phyloP scores from a whole-genome alignment of 2,329 filamentous ascomycete genomes.

The Pyrenochaeta sp. region DNA sequence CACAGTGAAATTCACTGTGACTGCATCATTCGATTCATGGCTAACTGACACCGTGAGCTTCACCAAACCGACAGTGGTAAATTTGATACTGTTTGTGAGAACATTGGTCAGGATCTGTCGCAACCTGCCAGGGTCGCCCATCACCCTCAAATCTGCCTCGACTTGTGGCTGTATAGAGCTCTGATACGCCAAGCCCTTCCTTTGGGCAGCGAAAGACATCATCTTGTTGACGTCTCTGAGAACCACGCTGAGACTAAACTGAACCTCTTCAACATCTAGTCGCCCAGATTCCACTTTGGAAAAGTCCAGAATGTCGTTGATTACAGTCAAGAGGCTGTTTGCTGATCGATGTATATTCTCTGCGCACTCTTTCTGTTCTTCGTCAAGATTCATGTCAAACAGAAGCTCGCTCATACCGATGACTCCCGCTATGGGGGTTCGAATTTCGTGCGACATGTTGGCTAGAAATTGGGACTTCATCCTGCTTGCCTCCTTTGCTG shows the following conservation, averaged over 20 bases:
- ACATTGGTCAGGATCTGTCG: slow-evolving; percentile 86
- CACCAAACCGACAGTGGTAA: slow-evolving; percentile 49
- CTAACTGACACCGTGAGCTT: slow-evolving; percentile 71
- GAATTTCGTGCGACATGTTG: slow-evolving; percentile 84
- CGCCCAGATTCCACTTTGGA: slow-evolving; percentile 84
- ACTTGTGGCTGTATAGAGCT: slow-evolving; percentile 71
- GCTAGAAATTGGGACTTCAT: slow-evolving; percentile 83
- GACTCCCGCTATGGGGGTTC: slow-evolving; percentile 80
- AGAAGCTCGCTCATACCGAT: slow-evolving; percentile 82
- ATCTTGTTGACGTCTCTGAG: slow-evolving; percentile 85
- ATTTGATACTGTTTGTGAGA: slow-evolving; percentile 64
- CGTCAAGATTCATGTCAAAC: slow-evolving; percentile 70
- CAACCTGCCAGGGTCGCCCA: slow-evolving; percentile 84
- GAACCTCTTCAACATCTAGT: slow-evolving; percentile 80
- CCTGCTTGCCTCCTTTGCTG: slow-evolving; percentile 80
- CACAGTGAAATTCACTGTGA: slow-evolving; percentile 75
- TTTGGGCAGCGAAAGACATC: slow-evolving; percentile 83
- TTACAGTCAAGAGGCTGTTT: slow-evolving; percentile 83
- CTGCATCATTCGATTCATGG: slow-evolving; percentile 69
- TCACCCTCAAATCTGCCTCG: slow-evolving; percentile 75
- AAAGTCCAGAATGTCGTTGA: slow-evolving; percentile 91
- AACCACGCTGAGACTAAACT: slow-evolving; percentile 77
- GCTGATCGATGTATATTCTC: slow-evolving; percentile 82
- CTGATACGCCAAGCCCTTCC: slow-evolving; percentile 78
- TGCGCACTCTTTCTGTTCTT: slow-evolving; percentile 77